A percentile compares a stretch with the other conserved stretches of the same genome.
Evolutionary conservation across 176 grass and related monocot species (phyloP).

Genomic region (Zoysia pacifica): DNA sequence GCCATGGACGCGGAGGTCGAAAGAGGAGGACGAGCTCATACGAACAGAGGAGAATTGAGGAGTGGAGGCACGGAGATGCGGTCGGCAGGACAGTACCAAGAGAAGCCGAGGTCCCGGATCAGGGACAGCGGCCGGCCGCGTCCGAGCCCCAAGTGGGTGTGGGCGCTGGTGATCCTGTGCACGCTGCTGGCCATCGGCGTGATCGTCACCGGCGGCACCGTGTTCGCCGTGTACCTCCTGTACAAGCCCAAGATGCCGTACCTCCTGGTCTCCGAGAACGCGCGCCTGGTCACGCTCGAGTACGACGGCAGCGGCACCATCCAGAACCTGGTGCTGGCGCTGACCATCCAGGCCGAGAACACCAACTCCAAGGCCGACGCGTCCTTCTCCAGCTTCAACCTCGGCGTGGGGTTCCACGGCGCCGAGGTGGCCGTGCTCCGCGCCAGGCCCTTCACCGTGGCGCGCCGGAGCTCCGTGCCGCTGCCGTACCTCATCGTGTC

Average conservation of each 20-base stretch:
- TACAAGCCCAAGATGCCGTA: slow-evolving; percentile 79
- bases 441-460: slow-evolving; percentile 50
- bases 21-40: background rate
- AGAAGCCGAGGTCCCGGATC: background rate
- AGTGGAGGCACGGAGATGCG: background rate
- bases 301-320: slow-evolving; percentile 58
- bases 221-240: slow-evolving; percentile 75
- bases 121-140: background rate
- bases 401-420: slow-evolving; percentile 64
- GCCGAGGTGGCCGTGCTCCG: slow-evolving; percentile 51
- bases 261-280: slow-evolving; percentile 49
- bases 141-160: slow-evolving; percentile 9
- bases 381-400: slow-evolving; percentile 57
- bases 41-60: background rate
- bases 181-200: slow-evolving; percentile 51
- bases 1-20: background rate
- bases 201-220: slow-evolving; percentile 56
- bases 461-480: slow-evolving; percentile 45
- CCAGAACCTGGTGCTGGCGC: slow-evolving; percentile 28
- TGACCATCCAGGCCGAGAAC: slow-evolving; percentile 59
- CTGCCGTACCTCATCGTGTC: slow-evolving; percentile 54
- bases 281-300: slow-evolving; percentile 43
- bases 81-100: background rate
- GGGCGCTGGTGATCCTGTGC: slow-evolving; percentile 57
- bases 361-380: slow-evolving; percentile 65